Evolutionary conservation across 176 grass and related monocot species (phyloP), one percentile per base, ranked within the genome.

Genomic region (Triticum timopheevii): DNA sequence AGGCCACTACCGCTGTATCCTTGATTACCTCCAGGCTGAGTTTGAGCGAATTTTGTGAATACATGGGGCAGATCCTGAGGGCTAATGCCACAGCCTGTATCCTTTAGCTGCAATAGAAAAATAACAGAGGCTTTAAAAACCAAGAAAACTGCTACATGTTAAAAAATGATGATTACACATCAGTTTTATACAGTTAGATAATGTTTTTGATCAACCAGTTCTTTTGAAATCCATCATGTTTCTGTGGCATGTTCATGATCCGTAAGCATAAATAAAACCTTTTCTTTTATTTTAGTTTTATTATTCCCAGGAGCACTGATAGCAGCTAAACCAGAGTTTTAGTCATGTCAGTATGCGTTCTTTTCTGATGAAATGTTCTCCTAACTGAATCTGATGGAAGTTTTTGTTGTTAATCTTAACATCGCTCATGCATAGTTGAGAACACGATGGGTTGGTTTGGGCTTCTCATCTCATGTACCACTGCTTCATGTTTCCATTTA

Each of bases 11-110:
- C 96, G 36, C 23, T 91, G 65, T 92, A 90, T n/a, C 88, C 81
- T 82, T 22, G 79, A 82, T 84, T 92, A 83, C 83, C 92, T 86
- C 84, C 90, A 49, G 56, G 90, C 38, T 92, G 92, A 47, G 91
- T 78, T 65, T 93, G 88, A 61, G 93, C 90, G 86, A 98, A 98
- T 76, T 95, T 98, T 15, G 93, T 95, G 83, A 98, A 98, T 79
- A 94, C 91, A 79, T 95, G 92, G 35, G 90, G 86, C 82, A 98
- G 74, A 87, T 98, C 93, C 75, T 94, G 96, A 44, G 92, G 78
- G 82, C 91, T 94, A 87, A 98, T 98, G 69, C 96, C 96, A 88
- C 92, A 95, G 10, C 96, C 96, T 45, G 96, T 95, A 92, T 98
- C 96, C 78, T 91, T 92, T 58, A 98, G 80, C 96, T 98, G 87